Conservation (phyloP, 1,284 basidiomycete genomes). For the Xerocomus minutiporus region DNA sequence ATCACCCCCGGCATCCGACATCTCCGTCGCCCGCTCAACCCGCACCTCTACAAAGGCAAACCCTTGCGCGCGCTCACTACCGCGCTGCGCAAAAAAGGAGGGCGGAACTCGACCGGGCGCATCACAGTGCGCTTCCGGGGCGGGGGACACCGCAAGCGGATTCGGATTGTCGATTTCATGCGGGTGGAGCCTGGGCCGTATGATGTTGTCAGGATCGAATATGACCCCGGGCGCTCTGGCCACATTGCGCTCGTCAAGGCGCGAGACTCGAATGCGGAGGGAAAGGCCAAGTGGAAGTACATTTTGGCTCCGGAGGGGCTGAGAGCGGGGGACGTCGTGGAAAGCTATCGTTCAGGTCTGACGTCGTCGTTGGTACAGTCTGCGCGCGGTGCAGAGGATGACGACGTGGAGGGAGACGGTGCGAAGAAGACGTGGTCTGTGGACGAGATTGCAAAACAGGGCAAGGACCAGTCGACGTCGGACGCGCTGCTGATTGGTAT, state of each 20-base stretch:
- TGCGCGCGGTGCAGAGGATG: conserved; percentile 35
- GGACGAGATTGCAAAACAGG: conserved; percentile 18
- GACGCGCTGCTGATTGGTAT: conserved; percentile 79
- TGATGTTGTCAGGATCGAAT: conserved; percentile 92
- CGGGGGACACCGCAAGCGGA: conserved; percentile 86
- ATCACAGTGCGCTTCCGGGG: conserved; percentile 90
- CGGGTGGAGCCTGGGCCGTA: conserved; percentile 74
- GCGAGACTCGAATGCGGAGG: conserved; percentile 47
- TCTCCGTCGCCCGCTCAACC: conserved; percentile 74
- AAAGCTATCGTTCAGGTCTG: conserved; percentile 83
- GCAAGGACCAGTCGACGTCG: conserved; percentile 37
- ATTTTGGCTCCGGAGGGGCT: conserved; percentile 91
- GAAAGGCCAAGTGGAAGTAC: conserved; percentile 67
- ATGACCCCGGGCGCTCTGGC: conserved; percentile 90
- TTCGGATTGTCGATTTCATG: conserved; percentile 87
- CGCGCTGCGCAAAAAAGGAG: conserved; percentile 81
- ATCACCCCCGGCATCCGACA: conserved; percentile 86
- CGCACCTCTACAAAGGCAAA: conserved; percentile 79
- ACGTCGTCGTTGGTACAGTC: conserved; percentile 73
- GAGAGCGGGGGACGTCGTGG: conserved; percentile 83
- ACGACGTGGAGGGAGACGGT: conserved; percentile 25
- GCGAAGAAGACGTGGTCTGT: conserved; percentile 26
- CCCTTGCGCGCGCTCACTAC: conserved; percentile 84
- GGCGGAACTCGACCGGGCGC: conserved; percentile 78
- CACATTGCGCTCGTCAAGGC: conserved; percentile 88